Evolutionary conservation across 2,329 filamentous ascomycete genomes (phyloP), one percentile per base, ranked within the genome.

Genomic region (Beauveria scarabaeidicola): DNA sequence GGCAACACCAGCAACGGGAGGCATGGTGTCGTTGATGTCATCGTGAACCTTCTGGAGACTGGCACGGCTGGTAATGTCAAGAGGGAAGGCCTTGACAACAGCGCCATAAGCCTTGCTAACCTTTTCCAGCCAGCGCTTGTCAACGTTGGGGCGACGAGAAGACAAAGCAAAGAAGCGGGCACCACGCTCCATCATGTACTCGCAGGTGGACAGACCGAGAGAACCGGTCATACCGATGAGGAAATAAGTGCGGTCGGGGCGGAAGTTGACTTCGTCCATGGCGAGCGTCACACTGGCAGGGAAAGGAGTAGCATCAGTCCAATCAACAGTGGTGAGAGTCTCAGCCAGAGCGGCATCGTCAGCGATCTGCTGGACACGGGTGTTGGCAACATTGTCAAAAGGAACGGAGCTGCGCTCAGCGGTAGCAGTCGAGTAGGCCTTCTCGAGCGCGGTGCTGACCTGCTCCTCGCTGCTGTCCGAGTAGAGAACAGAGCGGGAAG

Each of bases 1-100:
- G 3, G 68, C 68, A 7, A 75, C 73, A 41, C 74, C 74, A 1
- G 64, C 69, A 17, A 76, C 67, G 0, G 67, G 66, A 4, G 74
- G 74, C 66, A 74, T 69, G 0, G 64, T 63, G 23, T 63, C 51
- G 8, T 57, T 54, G 5, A 75, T 69, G 11, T 70, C 46, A 29
- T 58, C 53, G 10, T 58, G 44, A 1, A 58, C 60, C 27, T 44
- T 27, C 8, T 58, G 54, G 21, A 61, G 54, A 44, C 46, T 53
- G 32, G 40, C 54, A 21, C 55, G 54, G 38, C 51, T 58, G 47
- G 60, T 61, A 8, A 61, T 58, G 19, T 61, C 58, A 19, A 61
- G 59, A 52, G 53, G 41, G 25, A 61, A 61, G 15, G 52, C 59
- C 43, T 52, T 56, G 47, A 61, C 52, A 11, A 52, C 53, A 23